Evolutionary conservation across 2,329 filamentous ascomycete species (phyloP).

Genomic region (Fusarium torulosum): DNA sequence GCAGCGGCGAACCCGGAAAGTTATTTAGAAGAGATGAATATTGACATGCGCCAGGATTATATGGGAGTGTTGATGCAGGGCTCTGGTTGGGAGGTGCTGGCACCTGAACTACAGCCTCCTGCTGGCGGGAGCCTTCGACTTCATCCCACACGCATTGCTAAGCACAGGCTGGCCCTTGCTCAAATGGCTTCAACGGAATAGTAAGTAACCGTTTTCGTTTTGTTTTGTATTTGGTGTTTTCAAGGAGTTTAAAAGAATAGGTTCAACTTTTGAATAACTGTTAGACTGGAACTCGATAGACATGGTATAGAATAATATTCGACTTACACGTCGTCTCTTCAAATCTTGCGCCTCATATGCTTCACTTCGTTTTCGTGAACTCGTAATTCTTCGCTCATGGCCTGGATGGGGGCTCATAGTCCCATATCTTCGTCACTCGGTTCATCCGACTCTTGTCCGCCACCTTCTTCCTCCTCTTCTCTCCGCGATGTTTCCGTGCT

Average conservation of each 20-base stretch:
- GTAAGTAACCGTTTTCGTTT: background rate
- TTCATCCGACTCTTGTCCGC: constrained; percentile 72
- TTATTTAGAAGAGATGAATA: constrained; percentile 1
- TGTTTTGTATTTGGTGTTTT: background rate
- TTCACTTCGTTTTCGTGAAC: constrained; percentile 7
- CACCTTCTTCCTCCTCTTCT: constrained; percentile 79
- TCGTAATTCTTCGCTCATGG: background rate
- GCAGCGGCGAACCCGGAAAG: constrained; percentile 18
- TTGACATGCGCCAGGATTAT: constrained; percentile 23
- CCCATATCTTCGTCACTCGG: constrained; percentile 67
- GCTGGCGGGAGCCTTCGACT: constrained; percentile 30
- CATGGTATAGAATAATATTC: constrained; percentile 6
- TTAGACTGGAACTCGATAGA: constrained; percentile 18
- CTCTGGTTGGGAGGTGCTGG: constrained; percentile 8
- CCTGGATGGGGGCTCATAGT: constrained; percentile 46
- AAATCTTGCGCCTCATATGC: constrained; percentile 8
- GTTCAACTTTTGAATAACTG: constrained; percentile 9
- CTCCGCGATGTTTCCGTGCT: constrained; percentile 81
- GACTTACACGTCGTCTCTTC: constrained; percentile 33
- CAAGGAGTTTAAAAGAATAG: constrained; percentile 2
- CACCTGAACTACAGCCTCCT: constrained; percentile 25
- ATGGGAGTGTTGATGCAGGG: constrained; percentile 12
- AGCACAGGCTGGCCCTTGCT: constrained; percentile 20
- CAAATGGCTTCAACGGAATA: background rate
- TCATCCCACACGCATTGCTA: constrained; percentile 38